Percentiles rank a stretch among this genome's conserved stretches.
Evolutionary conservation across 2,329 filamentous ascomycete genomes (phyloP).

Genomic region (Aspergillus puulaauensis): DNA sequence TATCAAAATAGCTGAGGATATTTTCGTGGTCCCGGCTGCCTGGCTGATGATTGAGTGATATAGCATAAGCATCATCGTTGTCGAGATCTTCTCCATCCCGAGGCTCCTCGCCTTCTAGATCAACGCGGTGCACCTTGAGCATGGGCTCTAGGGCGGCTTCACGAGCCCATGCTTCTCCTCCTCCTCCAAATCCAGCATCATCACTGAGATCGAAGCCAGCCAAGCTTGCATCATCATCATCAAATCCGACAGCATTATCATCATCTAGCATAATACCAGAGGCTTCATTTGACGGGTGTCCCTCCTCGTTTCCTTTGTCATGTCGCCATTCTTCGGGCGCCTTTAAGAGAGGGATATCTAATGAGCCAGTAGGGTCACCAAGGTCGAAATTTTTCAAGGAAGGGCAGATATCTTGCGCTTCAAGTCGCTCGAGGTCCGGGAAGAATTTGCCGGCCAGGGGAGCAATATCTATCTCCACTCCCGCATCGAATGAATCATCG

Average conservation of each 20-base stretch:
- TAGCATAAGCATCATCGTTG: slow-evolving; percentile 70
- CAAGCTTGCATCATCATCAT: slow-evolving; percentile 70
- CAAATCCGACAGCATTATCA: slow-evolving; percentile 78
- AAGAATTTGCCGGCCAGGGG: slow-evolving; percentile 80
- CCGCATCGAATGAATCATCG: slow-evolving; percentile 44
- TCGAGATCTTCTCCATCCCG: slow-evolving; percentile 59
- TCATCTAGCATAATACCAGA: slow-evolving; percentile 85
- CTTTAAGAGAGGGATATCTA: slow-evolving; percentile 90
- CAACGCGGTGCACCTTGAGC: slow-evolving; percentile 68
- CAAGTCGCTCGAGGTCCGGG: slow-evolving; percentile 72
- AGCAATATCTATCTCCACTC: slow-evolving; percentile 75
- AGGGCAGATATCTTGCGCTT: slow-evolving; percentile 88
- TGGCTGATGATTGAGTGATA: slow-evolving; percentile 73
- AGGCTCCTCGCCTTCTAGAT: slow-evolving; percentile 53
- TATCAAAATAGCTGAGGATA: slow-evolving; percentile 97
- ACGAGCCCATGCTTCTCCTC: slow-evolving; percentile 91
- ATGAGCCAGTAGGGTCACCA: slow-evolving; percentile 76
- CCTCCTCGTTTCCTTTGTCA: slow-evolving; percentile 59
- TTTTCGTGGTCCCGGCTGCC: slow-evolving; percentile 77
- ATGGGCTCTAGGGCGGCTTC: slow-evolving; percentile 85
- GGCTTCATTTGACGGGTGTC: slow-evolving; percentile 60
- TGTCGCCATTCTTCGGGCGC: slow-evolving; percentile 82
- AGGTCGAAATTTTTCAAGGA: slow-evolving; percentile 93
- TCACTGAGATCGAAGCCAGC: slow-evolving; percentile 67
- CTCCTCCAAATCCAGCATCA: slow-evolving; percentile 88